Evolutionary conservation across 139 green algal genomes (phyloP).

Genomic region (Chlamydomonas schloesseri): DNA sequence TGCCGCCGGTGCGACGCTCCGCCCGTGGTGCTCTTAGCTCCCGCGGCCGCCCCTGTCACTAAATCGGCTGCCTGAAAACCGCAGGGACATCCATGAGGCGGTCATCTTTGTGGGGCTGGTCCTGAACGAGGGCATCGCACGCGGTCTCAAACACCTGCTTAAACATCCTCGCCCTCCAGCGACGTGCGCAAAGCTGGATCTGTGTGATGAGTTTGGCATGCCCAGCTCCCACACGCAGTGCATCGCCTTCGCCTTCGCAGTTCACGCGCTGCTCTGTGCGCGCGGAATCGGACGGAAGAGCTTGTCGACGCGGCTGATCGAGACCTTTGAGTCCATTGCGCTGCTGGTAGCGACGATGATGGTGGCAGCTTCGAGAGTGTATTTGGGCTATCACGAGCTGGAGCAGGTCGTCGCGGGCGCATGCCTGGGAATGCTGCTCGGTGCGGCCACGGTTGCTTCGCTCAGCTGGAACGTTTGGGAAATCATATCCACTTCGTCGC

Average conservation of each 20-base stretch:
- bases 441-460: neutral
- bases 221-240: conserved; percentile 57
- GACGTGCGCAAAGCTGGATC: conserved; percentile 45
- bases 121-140: conserved; percentile 44
- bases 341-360: neutral
- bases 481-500: neutral
- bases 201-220: conserved; percentile 65
- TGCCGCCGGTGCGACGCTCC: neutral
- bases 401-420: conserved; percentile 3
- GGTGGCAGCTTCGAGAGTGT: neutral
- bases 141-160: conserved; percentile 54
- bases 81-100: conserved; percentile 49
- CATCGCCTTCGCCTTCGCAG: conserved; percentile 41
- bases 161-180: conserved; percentile 40
- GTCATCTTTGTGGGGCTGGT: conserved; percentile 48
- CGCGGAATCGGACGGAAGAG: neutral
- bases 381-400: conserved; percentile 28
- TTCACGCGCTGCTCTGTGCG: neutral
- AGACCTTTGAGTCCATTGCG: neutral
- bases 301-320: neutral
- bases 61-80: neutral
- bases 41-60: no score
- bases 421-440: neutral
- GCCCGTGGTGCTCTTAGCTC: no score
- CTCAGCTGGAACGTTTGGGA: neutral